phyloP scores from a whole-genome alignment of 768 basidiomycete genomes.

The Termitomyces bulborhizus region DNA sequence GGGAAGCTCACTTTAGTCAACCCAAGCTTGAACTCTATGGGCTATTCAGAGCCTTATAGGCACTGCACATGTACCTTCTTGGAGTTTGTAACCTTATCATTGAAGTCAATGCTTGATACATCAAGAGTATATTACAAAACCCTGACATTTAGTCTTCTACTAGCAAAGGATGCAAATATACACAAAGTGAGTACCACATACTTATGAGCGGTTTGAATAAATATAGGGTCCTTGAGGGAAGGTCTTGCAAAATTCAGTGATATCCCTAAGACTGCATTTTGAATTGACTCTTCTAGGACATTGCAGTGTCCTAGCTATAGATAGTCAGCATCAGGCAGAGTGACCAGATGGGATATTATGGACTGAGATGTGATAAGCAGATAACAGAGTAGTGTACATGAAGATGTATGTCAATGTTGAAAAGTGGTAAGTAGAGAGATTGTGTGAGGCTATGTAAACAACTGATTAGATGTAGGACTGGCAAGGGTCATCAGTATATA shows the following conservation, averaged over 20 bases:
- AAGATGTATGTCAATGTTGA: conserved; percentile 67
- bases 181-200: conserved; percentile 21
- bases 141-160: too few species aligned
- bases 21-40: too few species aligned
- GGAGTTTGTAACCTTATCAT: too few species aligned
- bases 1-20: too few species aligned
- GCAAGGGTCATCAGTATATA: background rate
- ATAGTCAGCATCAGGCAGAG: background rate
- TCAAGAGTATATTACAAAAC: too few species aligned
- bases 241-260: conserved; percentile 75
- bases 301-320: conserved; percentile 82
- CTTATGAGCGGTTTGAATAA: conserved; percentile 93
- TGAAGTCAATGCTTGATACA: too few species aligned
- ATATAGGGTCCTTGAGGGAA: conserved; percentile 95
- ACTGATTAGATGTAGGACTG: conserved; percentile 97
- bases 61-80: too few species aligned
- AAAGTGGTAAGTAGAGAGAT: conserved; percentile 83
- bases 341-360: background rate
- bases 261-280: conserved; percentile 96
- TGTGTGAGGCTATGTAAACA: conserved; percentile 93
- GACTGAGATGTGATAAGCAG: conserved; percentile 80
- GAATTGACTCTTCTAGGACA: conserved; percentile 96
- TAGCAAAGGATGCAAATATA: background rate
- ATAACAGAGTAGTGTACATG: conserved; percentile 70
- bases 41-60: too few species aligned